Percentiles rank a stretch among this genome's conserved stretches.
Conservation (phyloP, 345 rosid genomes). For the Alliaria petiolata region DNA sequence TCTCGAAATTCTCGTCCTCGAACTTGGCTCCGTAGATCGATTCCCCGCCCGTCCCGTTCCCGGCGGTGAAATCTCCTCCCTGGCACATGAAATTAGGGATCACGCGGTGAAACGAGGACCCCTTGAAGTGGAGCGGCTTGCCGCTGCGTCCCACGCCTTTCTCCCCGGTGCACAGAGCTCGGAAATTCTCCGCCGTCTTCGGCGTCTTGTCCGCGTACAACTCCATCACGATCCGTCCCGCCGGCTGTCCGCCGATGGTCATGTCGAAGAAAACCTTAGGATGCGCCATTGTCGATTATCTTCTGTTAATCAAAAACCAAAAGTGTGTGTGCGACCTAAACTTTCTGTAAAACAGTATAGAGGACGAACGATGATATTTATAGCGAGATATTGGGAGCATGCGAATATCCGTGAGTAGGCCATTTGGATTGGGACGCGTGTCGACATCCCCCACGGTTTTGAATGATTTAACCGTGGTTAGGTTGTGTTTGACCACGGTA, state of each 20-base stretch:
- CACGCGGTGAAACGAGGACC: constrained; percentile 60
- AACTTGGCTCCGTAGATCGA: constrained; percentile 70
- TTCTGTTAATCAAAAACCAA: not conserved
- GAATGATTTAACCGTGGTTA: constrained; percentile 35
- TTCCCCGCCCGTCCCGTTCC: constrained; percentile 75
- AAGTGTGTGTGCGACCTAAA: not conserved
- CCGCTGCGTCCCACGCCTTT: constrained; percentile 49
- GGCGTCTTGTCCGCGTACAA: constrained; percentile 48
- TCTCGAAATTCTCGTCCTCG: constrained; percentile 63
- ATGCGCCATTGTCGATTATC: constrained; percentile 29
- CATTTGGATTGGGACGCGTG: constrained; percentile 34
- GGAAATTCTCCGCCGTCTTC: constrained; percentile 63
- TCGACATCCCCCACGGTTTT: constrained; percentile 22
- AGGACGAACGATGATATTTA: constrained; percentile 29
- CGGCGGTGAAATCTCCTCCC: constrained; percentile 68
- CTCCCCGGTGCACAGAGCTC: constrained; percentile 78
- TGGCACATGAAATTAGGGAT: constrained; percentile 74
- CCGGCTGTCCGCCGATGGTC: constrained; percentile 38
- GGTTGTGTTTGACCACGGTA: constrained; percentile 7
- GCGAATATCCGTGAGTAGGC: not conserved
- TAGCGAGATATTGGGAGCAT: not conserved
- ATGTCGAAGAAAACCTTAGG: constrained; percentile 64
- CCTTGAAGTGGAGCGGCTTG: constrained; percentile 75
- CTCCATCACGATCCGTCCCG: constrained; percentile 60
- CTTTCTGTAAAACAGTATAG: not conserved